phyloP scores from a whole-genome alignment of 768 basidiomycete genomes.

The Clitopilus passeckerianus region DNA sequence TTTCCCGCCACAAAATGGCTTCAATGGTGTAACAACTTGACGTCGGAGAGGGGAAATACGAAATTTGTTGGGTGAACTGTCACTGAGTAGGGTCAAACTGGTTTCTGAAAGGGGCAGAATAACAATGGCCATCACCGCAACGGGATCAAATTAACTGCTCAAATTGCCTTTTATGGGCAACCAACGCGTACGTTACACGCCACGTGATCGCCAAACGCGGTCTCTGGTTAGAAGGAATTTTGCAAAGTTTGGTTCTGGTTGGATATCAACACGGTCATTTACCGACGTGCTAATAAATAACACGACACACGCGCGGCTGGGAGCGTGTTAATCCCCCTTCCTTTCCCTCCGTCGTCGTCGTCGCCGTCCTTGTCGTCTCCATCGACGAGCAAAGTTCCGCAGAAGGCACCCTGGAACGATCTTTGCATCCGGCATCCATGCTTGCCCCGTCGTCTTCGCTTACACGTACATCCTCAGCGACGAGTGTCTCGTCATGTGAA shows the following conservation, averaged over 20 bases:
- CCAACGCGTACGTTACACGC: background rate
- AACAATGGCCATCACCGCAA: background rate
- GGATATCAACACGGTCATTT: slow-evolving; percentile 9
- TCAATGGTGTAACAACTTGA: background rate
- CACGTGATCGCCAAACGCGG: background rate
- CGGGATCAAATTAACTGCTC: background rate
- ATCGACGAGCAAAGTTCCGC: slow-evolving; percentile 4
- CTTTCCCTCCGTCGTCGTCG: slow-evolving; percentile 8
- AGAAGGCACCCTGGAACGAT: slow-evolving; percentile 5
- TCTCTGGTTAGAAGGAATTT: background rate
- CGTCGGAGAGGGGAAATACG: background rate
- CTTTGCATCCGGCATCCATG: slow-evolving; percentile 4
- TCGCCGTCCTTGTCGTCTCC: slow-evolving; percentile 1
- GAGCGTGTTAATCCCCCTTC: slow-evolving; percentile 10
- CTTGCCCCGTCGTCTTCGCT: slow-evolving; percentile 7
- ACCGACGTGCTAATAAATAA: slow-evolving; percentile 14
- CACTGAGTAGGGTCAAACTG: background rate
- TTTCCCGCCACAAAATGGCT: background rate
- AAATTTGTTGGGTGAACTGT: background rate
- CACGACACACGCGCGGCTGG: slow-evolving; percentile 1
- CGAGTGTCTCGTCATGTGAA: slow-evolving; percentile 48
- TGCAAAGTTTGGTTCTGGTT: slow-evolving; percentile 18
- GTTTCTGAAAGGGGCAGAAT: background rate
- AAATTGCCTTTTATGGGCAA: background rate
- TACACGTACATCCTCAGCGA: slow-evolving; percentile 48